Conservation (phyloP, 129 eudicot species). For the Centella asiatica region DNA sequence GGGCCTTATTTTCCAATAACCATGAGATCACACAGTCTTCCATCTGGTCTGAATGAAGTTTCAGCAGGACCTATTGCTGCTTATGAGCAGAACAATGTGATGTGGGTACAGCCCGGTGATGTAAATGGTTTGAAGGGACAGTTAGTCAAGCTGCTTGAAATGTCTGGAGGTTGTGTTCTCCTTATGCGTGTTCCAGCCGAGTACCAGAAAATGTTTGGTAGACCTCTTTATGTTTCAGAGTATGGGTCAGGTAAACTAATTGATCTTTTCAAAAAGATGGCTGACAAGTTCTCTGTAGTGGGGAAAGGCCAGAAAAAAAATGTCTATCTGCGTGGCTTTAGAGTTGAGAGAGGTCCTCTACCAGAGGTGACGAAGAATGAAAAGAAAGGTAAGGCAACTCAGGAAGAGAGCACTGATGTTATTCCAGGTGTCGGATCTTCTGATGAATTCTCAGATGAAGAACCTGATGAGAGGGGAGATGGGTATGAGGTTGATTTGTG, state of each 20-base stretch:
- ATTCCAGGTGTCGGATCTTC: slow-evolving; percentile 44
- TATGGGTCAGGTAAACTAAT: slow-evolving; percentile 69
- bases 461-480: slow-evolving; percentile 29
- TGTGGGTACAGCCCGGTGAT: slow-evolving; percentile 93
- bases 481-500: slow-evolving; percentile 25
- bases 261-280: slow-evolving; percentile 66
- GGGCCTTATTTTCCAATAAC: slow-evolving; percentile 27
- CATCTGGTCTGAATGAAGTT: slow-evolving; percentile 44
- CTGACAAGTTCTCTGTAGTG: slow-evolving; percentile 45
- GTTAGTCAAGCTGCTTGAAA: slow-evolving; percentile 63
- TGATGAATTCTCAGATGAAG: slow-evolving; percentile 74
- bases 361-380: slow-evolving; percentile 37
- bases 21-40: slow-evolving; percentile 43
- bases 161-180: slow-evolving; percentile 54
- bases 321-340: slow-evolving; percentile 45
- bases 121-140: slow-evolving; percentile 71
- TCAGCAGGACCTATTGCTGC: slow-evolving; percentile 23
- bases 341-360: slow-evolving; percentile 22
- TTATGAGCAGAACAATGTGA: slow-evolving; percentile 37
- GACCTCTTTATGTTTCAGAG: slow-evolving; percentile 74
- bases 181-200: slow-evolving; percentile 69
- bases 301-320: slow-evolving; percentile 68
- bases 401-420: slow-evolving; percentile 38
- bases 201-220: slow-evolving; percentile 69
- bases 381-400: slow-evolving; percentile 46